Conservation (phyloP, 192 early-diverging fungal species). For the Dispira simplex region DNA sequence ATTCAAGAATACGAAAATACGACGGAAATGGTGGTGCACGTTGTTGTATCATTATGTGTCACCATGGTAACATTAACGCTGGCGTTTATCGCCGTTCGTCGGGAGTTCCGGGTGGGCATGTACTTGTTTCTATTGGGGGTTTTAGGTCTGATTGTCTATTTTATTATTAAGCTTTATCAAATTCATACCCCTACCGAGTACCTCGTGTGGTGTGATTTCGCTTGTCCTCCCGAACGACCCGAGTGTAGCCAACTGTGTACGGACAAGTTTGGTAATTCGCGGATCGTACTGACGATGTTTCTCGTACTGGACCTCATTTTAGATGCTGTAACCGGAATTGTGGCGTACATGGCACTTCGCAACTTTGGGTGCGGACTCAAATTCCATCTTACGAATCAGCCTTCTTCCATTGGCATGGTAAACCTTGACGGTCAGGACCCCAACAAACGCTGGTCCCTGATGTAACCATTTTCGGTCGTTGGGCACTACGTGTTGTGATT, state of each 20-base stretch:
- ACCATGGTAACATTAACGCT: constrained; percentile 13
- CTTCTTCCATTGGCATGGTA: constrained; percentile 10
- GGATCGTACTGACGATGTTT: not conserved
- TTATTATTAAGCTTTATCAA: constrained; percentile 19
- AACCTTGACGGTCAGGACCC: constrained; percentile 10
- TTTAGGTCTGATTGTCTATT: constrained; percentile 12
- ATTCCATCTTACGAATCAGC: constrained; percentile 10
- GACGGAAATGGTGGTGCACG: constrained; percentile 18
- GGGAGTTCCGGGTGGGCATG: constrained; percentile 23
- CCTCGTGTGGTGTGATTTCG: not conserved
- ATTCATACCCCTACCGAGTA: not conserved
- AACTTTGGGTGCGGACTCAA: not conserved
- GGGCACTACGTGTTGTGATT: no score
- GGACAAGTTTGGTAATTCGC: constrained; percentile 8
- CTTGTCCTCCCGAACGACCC: not conserved
- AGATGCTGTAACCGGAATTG: not conserved
- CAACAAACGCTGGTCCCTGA: constrained; percentile 11
- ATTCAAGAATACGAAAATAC: constrained; percentile 14
- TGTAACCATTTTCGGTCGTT: not conserved
- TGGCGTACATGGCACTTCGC: constrained; percentile 1
- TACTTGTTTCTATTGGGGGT: constrained; percentile 10
- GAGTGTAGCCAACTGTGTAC: not conserved
- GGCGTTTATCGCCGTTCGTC: constrained; percentile 17
- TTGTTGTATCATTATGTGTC: constrained; percentile 11
- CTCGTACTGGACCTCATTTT: not conserved